Percentiles rank a stretch among this genome's conserved stretches.
Conservation (phyloP, 768 basidiomycete species). For the Lactifluus echinatus region DNA sequence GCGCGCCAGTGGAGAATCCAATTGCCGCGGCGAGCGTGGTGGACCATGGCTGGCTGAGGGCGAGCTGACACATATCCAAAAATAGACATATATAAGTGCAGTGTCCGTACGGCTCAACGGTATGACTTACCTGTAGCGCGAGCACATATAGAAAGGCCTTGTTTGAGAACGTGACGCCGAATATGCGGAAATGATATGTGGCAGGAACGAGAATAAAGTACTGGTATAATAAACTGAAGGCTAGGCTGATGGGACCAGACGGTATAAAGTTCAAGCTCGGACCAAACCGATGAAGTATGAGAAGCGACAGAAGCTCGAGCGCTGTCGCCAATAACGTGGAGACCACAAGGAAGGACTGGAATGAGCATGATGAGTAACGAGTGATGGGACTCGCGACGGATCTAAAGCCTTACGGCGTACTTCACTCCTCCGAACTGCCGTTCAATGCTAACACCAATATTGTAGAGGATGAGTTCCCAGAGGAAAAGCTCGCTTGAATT, state of each 20-base stretch:
- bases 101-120: neutral
- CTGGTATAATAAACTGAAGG: slow-evolving; percentile 80
- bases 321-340: slow-evolving; percentile 58
- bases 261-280: slow-evolving; percentile 55
- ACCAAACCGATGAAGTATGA: slow-evolving; percentile 57
- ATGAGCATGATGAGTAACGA: slow-evolving; percentile 13
- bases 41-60: slow-evolving; percentile 56
- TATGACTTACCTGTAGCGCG: slow-evolving; percentile 54
- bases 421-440: slow-evolving; percentile 82
- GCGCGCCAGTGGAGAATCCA: slow-evolving; percentile 61
- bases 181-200: slow-evolving; percentile 66
- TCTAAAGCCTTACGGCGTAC: slow-evolving; percentile 57
- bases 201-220: slow-evolving; percentile 71
- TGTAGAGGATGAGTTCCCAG: slow-evolving; percentile 64
- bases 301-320: slow-evolving; percentile 54
- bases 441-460: slow-evolving; percentile 63
- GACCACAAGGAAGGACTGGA: slow-evolving; percentile 69
- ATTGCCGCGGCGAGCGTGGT: slow-evolving; percentile 53
- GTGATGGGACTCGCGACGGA: neutral
- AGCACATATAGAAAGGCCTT: slow-evolving; percentile 68
- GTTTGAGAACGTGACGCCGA: slow-evolving; percentile 65
- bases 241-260: slow-evolving; percentile 62
- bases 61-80: slow-evolving; percentile 40
- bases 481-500: slow-evolving; percentile 84
- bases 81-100: neutral